Base-by-base conservation (phyloP, 2,329 filamentous ascomycete genomes). In the Parastagonospora nodorum region DNA sequence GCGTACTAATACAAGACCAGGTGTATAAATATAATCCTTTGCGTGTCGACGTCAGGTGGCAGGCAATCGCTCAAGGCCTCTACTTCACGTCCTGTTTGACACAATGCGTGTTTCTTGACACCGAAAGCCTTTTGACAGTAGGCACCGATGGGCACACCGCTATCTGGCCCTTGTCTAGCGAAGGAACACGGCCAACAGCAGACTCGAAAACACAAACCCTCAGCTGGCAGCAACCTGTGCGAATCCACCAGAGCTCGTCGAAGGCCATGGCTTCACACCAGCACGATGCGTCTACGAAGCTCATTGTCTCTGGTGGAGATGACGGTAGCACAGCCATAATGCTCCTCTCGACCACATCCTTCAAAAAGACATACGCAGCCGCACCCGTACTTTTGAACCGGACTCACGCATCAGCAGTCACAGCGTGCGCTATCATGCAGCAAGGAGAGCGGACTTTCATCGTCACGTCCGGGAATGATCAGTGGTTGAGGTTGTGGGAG, bases 121-220 rank as follows among this genome's bases (percentile, higher is more conserved):
- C 60, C 6, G 49, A 45, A 1, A 71, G 73, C 8, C 61, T 89
- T 19, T 71, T 91, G 15, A 91, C 89, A 1, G 85, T 88, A 1
- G 88, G 89, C 1, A 96, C 93, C 0, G 93, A 97, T 68, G 93
- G 93, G 0, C 82, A 88, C 61, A 64, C 95, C 14, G 83, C 83
- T 0, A 60, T 88, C 0, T 92, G 86, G 84, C 67, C 77, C 36
- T 52, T 81, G 3, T 37, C 48, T 1, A 28, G 45, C 58, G 16
- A 48, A 10, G 11, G 39, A 64, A 7, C 45, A 58, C 64, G 31
- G 31, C 14, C 42, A 6, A 11, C 29, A 16, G 15, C 8, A 19
- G 42, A 27, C 31, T 15, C 33, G 5, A 9, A 45, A n/a, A 45
- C 29, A 8, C 11, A 39, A 9, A 54, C 42, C 65, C 75, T 41